Evolutionary conservation across 2,329 filamentous ascomycete genomes (phyloP).

Genomic region (Colletotrichum sp.): DNA sequence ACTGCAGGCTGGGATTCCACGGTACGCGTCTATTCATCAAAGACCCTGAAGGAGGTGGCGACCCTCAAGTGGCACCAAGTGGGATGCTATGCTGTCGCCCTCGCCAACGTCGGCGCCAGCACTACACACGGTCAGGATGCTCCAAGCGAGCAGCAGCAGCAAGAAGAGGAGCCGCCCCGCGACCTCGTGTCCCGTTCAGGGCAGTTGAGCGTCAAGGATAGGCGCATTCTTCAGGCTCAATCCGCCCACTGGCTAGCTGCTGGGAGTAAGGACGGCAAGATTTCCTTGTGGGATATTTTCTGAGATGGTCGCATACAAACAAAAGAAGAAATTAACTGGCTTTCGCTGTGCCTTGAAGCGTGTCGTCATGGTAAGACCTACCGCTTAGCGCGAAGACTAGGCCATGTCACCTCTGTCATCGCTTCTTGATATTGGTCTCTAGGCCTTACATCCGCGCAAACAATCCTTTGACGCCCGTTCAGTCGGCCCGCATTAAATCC

Average conservation of each 20-base stretch:
- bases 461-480: neutral
- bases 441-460: neutral
- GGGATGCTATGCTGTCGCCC: conserved; percentile 82
- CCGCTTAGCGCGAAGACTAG: neutral
- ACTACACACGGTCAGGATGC: neutral
- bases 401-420: neutral
- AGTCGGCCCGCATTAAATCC: neutral
- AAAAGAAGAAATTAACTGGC: neutral
- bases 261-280: conserved; percentile 92
- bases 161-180: neutral
- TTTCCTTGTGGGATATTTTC: conserved; percentile 96
- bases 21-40: conserved; percentile 80
- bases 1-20: conserved; percentile 93
- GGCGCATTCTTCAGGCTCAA: conserved; percentile 67
- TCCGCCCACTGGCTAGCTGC: conserved; percentile 87
- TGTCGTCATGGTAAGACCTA: neutral
- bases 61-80: conserved; percentile 94
- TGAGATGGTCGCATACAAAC: conserved; percentile 38
- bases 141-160: neutral
- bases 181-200: neutral
- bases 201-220: conserved; percentile 62
- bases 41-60: conserved; percentile 84
- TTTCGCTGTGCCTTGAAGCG: neutral
- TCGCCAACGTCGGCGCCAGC: conserved; percentile 54
- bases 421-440: neutral